phyloP scores from a whole-genome alignment of 345 rosid species.

The Diplotaxis tenuifolia region DNA sequence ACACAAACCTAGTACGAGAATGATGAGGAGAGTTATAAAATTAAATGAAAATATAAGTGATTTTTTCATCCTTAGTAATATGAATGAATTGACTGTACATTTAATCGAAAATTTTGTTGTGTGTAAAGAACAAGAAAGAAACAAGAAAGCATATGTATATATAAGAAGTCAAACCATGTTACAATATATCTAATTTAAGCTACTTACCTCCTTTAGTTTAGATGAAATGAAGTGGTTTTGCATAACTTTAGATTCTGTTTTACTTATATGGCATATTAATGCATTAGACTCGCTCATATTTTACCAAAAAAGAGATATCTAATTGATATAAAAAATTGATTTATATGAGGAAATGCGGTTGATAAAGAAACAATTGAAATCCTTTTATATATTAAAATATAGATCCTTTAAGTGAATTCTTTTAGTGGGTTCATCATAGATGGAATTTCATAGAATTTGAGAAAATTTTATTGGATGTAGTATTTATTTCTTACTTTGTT shows the following conservation, averaged over 20 bases:
- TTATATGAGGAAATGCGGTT: neutral
- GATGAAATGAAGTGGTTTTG: neutral
- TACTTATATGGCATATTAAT: neutral
- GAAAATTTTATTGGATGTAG: no score
- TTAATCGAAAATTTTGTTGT: neutral
- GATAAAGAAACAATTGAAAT: neutral
- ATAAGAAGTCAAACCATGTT: neutral
- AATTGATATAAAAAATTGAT: no score
- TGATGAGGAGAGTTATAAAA: neutral
- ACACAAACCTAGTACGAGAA: neutral
- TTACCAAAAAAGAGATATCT: neutral
- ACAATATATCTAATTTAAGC: neutral
- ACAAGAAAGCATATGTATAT: neutral
- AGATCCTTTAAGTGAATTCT: neutral
- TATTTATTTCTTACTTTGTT: no score
- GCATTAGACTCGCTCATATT: neutral
- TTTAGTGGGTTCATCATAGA: no score
- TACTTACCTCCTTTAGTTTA: neutral
- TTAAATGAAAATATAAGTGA: neutral
- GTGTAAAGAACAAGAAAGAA: neutral
- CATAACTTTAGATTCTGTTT: neutral
- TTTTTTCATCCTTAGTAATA: neutral
- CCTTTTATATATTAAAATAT: neutral
- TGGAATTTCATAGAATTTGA: no score
- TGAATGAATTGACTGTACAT: neutral